Evolutionary conservation across 768 basidiomycete species (phyloP), one percentile per base, ranked within the genome.

Genomic region (Psilocybe cyanescens): DNA sequence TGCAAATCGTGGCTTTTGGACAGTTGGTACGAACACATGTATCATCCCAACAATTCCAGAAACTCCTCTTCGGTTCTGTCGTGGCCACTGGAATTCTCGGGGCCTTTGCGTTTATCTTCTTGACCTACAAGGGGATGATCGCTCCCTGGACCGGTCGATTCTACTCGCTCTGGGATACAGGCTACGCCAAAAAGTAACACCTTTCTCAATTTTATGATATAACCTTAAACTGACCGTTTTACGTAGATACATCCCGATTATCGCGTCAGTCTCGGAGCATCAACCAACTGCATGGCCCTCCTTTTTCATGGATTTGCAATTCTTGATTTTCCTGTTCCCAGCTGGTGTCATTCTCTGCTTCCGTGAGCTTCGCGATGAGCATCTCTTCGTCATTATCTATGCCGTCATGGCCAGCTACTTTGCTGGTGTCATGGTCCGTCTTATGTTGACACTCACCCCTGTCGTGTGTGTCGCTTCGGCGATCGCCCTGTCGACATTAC

Each of bases 141-240:
- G 96, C 97, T 3, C 97, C 97, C 0, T 99, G 97, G 96, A 99
- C 97, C n/a, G 97, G 97, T 41, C 90, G 97, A 59, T 99, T 99
- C 84, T 99, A 99, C 76, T 97, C 95, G 0, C 81, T 99, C 2
- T 99, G 97, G 97, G 97, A 99, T 74, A 99, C 97, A 0, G 97
- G 95, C 33, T 99, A 99, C 70, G 97, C 97, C 55, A 97, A 97
- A 76, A 96, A 97, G 94, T 96, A 70, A 37, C 24, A 16, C 82
- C 74, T 28, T 64, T 9, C 19, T 52, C 65, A 58, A 61, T 44
- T 50, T 35, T 14, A 54, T 39, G n/a, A 59, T 28, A 47, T 54
- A 12, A 12, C 45, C 17, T n/a, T 49, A 11, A 53, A 31, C 61
- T 64, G 17, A 62, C 57, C 24, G 55, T 17, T 55, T 67, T 47